Evolutionary conservation across 768 basidiomycete genomes (phyloP).

Genomic region (Amanita subjunquillea): DNA sequence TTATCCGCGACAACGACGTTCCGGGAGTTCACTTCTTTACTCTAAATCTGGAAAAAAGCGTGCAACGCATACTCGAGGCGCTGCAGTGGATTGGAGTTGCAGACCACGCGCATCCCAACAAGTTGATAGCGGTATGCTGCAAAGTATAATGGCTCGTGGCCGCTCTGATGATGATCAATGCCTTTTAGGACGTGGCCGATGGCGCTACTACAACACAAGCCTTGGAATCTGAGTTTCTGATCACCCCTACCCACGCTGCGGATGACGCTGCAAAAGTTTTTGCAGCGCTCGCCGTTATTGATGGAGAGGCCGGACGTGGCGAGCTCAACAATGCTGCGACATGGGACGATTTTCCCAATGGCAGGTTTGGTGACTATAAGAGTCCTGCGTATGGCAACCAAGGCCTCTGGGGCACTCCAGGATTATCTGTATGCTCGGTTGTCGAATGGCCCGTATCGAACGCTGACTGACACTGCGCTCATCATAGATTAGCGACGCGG

Average conservation of each 20-base stretch:
- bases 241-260: conserved; percentile 59
- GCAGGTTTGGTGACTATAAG: conserved; percentile 94
- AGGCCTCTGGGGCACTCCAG: conserved; percentile 68
- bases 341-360: conserved; percentile 98
- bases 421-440: conserved; percentile 34
- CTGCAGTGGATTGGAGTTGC: conserved; percentile 59
- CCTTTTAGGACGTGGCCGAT: conserved; percentile 29
- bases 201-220: conserved; percentile 16
- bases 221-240: conserved; percentile 28
- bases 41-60: conserved; percentile 93
- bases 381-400: conserved; percentile 89
- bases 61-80: conserved; percentile 72
- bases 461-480: background rate
- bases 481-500: conserved; percentile 46
- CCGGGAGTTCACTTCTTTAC: conserved; percentile 91
- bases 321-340: conserved; percentile 69
- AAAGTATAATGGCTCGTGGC: background rate
- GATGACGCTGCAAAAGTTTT: conserved; percentile 50
- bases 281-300: conserved; percentile 33
- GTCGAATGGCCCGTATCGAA: background rate
- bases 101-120: conserved; percentile 36
- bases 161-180: background rate
- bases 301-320: conserved; percentile 54
- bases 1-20: conserved; percentile 46
- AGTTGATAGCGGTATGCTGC: conserved; percentile 48